phyloP scores from a whole-genome alignment of 345 rosid genomes.

The Euphorbia lathyris region DNA sequence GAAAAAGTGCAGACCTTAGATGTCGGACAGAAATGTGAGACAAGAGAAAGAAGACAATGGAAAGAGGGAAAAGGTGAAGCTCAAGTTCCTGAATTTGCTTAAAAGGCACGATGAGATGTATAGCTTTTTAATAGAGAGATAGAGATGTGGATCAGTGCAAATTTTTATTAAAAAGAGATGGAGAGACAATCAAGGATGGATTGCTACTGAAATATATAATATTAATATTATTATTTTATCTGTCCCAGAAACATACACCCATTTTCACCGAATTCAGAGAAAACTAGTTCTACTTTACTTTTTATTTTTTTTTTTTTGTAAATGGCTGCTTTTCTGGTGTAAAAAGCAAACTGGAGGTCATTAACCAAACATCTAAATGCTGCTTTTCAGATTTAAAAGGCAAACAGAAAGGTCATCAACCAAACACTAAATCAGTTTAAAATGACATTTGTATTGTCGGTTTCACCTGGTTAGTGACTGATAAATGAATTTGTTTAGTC shows the following conservation, averaged over 20 bases:
- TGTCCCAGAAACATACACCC: not conserved
- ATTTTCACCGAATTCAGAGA: too few species aligned
- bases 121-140: constrained; percentile 18
- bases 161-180: constrained; percentile 17
- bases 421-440: too few species aligned
- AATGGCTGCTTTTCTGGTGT: too few species aligned
- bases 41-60: constrained; percentile 40
- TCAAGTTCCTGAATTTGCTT: constrained; percentile 49
- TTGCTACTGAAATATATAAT: constrained; percentile 49
- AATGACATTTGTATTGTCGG: too few species aligned
- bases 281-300: too few species aligned
- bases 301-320: too few species aligned
- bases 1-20: constrained; percentile 36
- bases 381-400: too few species aligned
- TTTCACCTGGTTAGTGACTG: too few species aligned
- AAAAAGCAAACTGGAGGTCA: too few species aligned
- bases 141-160: constrained; percentile 44
- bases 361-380: too few species aligned
- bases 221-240: not conserved
- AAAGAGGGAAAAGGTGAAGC: constrained; percentile 22
- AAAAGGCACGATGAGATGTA: constrained; percentile 49
- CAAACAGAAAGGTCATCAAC: too few species aligned
- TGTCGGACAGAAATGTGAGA: constrained; percentile 30
- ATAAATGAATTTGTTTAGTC: too few species aligned
- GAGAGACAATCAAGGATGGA: constrained; percentile 29